These are phyloP conservation scores for Panicum hallii DNA, from an alignment of 202 grass and related monocot genomes.

Conservation along the genomic window DNA sequence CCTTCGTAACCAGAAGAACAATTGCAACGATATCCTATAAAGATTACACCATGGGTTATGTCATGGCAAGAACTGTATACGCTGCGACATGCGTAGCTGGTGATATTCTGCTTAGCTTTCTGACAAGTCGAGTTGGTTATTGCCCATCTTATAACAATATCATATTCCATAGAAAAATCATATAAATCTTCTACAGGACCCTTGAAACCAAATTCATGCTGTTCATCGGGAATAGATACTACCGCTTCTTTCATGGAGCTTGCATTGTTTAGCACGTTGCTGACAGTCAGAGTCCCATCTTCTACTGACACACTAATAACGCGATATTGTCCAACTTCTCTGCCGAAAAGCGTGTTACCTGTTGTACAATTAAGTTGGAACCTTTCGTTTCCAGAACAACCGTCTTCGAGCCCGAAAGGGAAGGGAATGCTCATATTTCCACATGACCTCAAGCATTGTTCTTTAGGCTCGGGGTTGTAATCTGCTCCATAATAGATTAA, in stretches of 20 bases:
- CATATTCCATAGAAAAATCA: conserved; percentile 27
- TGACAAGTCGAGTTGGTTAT: conserved; percentile 7
- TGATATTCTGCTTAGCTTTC: not conserved
- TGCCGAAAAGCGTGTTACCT: not conserved
- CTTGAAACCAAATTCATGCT: too few relatives aligned
- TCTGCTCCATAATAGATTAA: not conserved
- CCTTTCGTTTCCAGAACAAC: not conserved
- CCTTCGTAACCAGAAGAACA: not conserved
- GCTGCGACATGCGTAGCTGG: not conserved
- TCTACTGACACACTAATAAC: not conserved
- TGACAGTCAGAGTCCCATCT: not conserved
- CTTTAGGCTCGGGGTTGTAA: not conserved
- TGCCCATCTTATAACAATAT: conserved; percentile 21
- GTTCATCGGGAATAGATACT: too few relatives aligned
- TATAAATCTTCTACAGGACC: not conserved
- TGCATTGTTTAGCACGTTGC: not conserved
- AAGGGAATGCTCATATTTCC: not conserved
- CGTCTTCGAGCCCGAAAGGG: conserved; percentile 16
- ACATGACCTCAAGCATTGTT: not conserved
- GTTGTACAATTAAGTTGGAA: not conserved
- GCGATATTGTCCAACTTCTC: accelerated
- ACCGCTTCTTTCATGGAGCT: accelerated
- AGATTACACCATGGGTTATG: not conserved
- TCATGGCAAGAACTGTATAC: not conserved
- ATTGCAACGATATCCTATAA: conserved; percentile 39